Evolutionary conservation across 306 rosid genomes (phyloP).

Genomic region (Oxytropis ochrocephala): DNA sequence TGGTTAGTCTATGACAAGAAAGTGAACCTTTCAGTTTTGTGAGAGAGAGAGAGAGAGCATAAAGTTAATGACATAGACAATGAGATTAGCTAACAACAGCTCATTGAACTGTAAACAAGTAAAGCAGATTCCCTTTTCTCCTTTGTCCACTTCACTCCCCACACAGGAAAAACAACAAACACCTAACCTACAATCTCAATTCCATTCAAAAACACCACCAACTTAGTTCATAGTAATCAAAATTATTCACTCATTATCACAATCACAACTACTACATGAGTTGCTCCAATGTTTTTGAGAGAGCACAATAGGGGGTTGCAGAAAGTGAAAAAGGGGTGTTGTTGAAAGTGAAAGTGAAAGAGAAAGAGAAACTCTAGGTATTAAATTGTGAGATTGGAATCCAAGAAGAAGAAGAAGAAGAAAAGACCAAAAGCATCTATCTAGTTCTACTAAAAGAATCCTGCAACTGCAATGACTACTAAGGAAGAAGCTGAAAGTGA

Average conservation of each 20-base stretch:
- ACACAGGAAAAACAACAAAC: conserved; percentile 30
- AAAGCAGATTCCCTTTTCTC: conserved; percentile 97
- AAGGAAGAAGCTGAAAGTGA: conserved; percentile 33
- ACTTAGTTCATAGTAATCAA: conserved; percentile 30
- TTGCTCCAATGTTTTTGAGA: no score
- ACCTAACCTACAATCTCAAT: conserved; percentile 30
- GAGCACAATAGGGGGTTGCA: not conserved
- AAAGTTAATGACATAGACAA: conserved; percentile 64
- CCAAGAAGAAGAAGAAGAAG: conserved; percentile 29
- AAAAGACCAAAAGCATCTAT: conserved; percentile 37
- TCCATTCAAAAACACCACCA: conserved; percentile 27
- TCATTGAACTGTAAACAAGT: conserved; percentile 51
- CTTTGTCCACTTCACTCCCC: conserved; percentile 33
- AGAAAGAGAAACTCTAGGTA: conserved; percentile 6
- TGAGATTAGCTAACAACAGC: conserved; percentile 81
- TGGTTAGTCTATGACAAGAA: conserved; percentile 57
- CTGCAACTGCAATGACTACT: conserved; percentile 32
- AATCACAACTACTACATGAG: no score
- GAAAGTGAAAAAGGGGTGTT: not conserved
- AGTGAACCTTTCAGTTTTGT: conserved; percentile 94
- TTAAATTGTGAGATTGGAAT: conserved; percentile 37
- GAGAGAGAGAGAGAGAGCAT: conserved; percentile 45
- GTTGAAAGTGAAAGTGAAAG: conserved; percentile 3
- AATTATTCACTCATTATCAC: not conserved
- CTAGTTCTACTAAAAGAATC: conserved; percentile 44